Conservation (phyloP, 2,329 filamentous ascomycete species). For the Westerdykella ornata region DNA sequence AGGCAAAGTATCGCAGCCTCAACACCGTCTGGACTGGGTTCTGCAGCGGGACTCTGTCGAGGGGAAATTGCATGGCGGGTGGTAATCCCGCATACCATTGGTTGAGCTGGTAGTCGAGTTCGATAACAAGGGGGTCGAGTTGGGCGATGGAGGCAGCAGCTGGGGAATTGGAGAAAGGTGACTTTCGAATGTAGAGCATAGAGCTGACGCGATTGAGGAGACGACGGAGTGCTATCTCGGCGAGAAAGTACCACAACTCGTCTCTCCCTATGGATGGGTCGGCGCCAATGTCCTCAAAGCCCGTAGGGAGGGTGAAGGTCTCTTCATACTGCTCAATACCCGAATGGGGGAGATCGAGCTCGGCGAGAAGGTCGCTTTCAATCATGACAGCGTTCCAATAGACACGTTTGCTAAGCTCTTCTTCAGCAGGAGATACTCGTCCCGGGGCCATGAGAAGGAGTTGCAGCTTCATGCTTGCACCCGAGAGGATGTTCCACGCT, state of each 20-base stretch:
- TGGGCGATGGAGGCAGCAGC: slow-evolving; percentile 61
- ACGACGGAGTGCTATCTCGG: slow-evolving; percentile 71
- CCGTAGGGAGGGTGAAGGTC: slow-evolving; percentile 67
- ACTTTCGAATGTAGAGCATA: slow-evolving; percentile 67
- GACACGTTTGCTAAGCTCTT: slow-evolving; percentile 67
- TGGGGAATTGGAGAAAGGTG: slow-evolving; percentile 29
- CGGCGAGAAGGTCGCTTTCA: slow-evolving; percentile 70
- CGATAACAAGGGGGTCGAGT: slow-evolving; percentile 69
- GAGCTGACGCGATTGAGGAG: slow-evolving; percentile 73
- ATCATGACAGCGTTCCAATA: slow-evolving; percentile 81
- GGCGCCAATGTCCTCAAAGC: slow-evolving; percentile 64
- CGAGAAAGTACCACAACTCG: slow-evolving; percentile 79
- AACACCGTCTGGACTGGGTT: slow-evolving; percentile 75
- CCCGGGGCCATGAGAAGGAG: slow-evolving; percentile 67
- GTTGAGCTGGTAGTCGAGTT: slow-evolving; percentile 73
- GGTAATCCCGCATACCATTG: slow-evolving; percentile 82
- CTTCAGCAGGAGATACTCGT: slow-evolving; percentile 61
- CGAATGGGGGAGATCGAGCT: slow-evolving; percentile 74
- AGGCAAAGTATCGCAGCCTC: slow-evolving; percentile 74
- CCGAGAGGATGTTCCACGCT: slow-evolving; percentile 74
- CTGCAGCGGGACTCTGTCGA: slow-evolving; percentile 58
- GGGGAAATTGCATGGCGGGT: slow-evolving; percentile 67
- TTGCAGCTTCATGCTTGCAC: slow-evolving; percentile 74
- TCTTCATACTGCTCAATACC: slow-evolving; percentile 79
- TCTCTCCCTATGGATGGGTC: slow-evolving; percentile 59